Conservation (phyloP, 371 early-diverging fungal genomes). For the Rhizopus stolonifer region DNA sequence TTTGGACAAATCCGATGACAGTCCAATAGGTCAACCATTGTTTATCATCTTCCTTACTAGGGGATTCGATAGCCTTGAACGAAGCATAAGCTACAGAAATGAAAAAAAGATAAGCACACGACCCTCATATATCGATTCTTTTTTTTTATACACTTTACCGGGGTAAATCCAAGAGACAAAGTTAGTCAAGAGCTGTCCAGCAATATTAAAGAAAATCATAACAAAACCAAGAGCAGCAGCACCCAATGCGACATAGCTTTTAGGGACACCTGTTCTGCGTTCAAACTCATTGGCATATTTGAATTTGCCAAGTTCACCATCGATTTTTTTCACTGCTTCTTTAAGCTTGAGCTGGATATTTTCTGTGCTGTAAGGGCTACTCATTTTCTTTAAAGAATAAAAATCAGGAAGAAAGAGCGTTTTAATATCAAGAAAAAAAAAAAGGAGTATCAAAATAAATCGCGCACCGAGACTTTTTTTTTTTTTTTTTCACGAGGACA, state of each 20-base stretch:
- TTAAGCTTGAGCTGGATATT: conserved; percentile 8
- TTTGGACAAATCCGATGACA: conserved; percentile 82
- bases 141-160: conserved; percentile 26
- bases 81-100: conserved; percentile 75
- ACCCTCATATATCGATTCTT: not conserved
- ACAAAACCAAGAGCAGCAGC: conserved; percentile 56
- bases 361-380: conserved; percentile 10
- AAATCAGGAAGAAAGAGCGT: conserved; percentile 11
- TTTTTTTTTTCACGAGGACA: no score
- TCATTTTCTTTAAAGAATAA: conserved; percentile 1
- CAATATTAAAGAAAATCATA: conserved; percentile 88
- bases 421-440: not conserved
- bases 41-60: conserved; percentile 76
- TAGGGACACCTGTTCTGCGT: conserved; percentile 73
- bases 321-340: conserved; percentile 22
- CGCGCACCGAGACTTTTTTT: no score
- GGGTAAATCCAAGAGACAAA: conserved; percentile 89
- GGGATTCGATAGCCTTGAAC: conserved; percentile 88
- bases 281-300: conserved; percentile 66
- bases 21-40: conserved; percentile 91
- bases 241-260: conserved; percentile 78
- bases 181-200: conserved; percentile 76
- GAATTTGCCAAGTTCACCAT: conserved; percentile 68
- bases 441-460: conserved; percentile 7
- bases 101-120: not conserved